These are phyloP conservation scores for Gastrodia elata DNA, from an alignment of 106 monocot species.

Conservation along the genomic window DNA sequence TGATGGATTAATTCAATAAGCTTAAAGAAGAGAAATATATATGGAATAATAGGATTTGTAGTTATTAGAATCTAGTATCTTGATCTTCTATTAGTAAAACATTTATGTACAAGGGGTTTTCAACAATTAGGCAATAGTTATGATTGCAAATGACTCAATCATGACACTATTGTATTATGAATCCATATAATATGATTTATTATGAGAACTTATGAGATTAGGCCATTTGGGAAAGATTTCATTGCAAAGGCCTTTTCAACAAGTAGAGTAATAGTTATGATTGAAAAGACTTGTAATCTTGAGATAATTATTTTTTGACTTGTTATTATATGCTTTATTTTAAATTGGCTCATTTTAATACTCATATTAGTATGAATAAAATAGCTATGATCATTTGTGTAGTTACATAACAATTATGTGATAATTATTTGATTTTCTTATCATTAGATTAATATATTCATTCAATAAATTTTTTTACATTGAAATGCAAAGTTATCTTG, in stretches of 20 bases:
- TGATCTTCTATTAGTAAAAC: background rate
- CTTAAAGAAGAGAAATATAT: background rate
- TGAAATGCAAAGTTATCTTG: background rate
- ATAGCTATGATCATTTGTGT: background rate
- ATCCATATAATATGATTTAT: background rate
- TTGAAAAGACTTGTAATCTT: background rate
- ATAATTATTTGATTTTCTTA: background rate
- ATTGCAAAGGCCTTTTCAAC: background rate
- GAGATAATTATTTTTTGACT: background rate
- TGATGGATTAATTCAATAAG: background rate
- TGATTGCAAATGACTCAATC: background rate
- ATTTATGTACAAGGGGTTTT: background rate
- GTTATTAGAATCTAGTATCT: background rate
- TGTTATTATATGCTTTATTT: background rate
- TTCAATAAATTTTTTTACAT: background rate
- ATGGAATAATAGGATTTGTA: background rate
- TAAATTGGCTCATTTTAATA: background rate
- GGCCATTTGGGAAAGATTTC: background rate
- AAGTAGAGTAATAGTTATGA: background rate
- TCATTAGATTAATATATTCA: background rate
- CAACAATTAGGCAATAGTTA: background rate
- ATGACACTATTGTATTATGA: background rate
- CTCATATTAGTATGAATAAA: background rate
- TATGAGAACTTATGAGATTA: too few species aligned
- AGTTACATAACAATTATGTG: background rate